Evolutionary conservation across 306 rosid genomes (phyloP).

Genomic region (Cyamopsis tetragonoloba): DNA sequence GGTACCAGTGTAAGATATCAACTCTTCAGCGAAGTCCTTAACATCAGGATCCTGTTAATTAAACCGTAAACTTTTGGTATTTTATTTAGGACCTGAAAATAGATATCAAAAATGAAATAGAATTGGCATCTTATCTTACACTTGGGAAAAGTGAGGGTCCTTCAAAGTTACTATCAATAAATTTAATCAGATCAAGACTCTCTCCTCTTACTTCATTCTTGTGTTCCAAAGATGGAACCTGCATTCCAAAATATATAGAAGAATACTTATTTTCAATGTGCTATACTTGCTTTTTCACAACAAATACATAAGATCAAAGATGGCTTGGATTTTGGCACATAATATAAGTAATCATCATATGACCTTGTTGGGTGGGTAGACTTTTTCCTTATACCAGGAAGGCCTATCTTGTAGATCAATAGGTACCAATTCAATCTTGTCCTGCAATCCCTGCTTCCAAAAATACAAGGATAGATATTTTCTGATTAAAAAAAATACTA

Average conservation of each 20-base stretch:
- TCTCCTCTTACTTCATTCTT: slow-evolving; percentile 59
- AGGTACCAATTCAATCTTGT: slow-evolving; percentile 63
- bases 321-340: not conserved
- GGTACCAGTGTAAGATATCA: slow-evolving; percentile 51
- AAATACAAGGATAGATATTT: no score
- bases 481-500: no score
- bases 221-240: slow-evolving; percentile 68
- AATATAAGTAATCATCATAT: not conserved
- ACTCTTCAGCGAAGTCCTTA: slow-evolving; percentile 69
- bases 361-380: slow-evolving; percentile 77
- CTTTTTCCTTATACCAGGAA: slow-evolving; percentile 78
- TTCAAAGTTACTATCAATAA: slow-evolving; percentile 50
- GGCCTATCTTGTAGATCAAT: slow-evolving; percentile 77
- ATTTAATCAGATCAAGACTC: slow-evolving; percentile 68
- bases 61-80: not conserved
- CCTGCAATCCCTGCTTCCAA: slow-evolving; percentile 63
- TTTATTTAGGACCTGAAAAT: not conserved
- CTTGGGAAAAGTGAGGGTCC: slow-evolving; percentile 66
- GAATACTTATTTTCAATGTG: not conserved
- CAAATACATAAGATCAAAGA: not conserved
- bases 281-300: not conserved
- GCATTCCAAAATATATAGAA: not conserved
- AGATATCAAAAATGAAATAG: not conserved
- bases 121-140: slow-evolving; percentile 46
- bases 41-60: slow-evolving; percentile 46